Conservation (phyloP, 148 eudicot species). For the Talinum fruticosum region DNA sequence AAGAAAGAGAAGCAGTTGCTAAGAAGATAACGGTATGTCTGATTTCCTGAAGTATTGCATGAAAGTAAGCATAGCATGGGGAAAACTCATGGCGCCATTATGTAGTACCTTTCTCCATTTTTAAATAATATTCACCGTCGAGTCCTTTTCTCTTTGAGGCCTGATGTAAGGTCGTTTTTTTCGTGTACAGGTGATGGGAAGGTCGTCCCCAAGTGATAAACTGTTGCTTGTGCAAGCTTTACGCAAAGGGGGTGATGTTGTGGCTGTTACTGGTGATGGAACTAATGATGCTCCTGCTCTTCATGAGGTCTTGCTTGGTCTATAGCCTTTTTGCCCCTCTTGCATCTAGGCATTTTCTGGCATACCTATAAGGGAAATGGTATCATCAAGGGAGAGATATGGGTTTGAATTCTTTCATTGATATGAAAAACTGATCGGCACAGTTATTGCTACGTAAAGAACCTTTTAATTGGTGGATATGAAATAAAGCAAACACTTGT, state of each 20-base stretch:
- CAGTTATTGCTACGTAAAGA: no score
- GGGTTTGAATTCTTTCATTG: no score
- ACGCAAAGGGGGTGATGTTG: conserved; percentile 76
- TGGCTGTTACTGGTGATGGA: conserved; percentile 98
- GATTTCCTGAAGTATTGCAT: background rate
- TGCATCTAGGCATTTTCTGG: background rate
- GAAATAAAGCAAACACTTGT: no score
- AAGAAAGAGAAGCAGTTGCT: conserved; percentile 63
- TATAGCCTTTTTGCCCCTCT: background rate
- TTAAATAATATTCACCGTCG: background rate
- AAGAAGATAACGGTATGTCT: conserved; percentile 50
- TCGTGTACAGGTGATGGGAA: conserved; percentile 80
- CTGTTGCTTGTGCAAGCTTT: conserved; percentile 85
- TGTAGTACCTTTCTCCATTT: background rate
- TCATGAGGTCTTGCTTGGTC: conserved; percentile 63
- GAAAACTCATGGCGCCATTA: background rate
- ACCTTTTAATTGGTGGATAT: no score
- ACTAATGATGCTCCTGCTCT: conserved; percentile 98
- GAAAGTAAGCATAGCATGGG: background rate
- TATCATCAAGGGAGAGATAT: no score
- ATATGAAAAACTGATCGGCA: no score
- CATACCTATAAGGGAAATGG: no score
- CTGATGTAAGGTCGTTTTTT: conserved; percentile 4
- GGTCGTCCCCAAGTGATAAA: conserved; percentile 93
- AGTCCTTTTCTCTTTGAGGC: no score